A percentile compares a stretch with the other conserved stretches of the same genome.
phyloP scores from a whole-genome alignment of 306 rosid genomes.

The Ammopiptanthus mongolicus region DNA sequence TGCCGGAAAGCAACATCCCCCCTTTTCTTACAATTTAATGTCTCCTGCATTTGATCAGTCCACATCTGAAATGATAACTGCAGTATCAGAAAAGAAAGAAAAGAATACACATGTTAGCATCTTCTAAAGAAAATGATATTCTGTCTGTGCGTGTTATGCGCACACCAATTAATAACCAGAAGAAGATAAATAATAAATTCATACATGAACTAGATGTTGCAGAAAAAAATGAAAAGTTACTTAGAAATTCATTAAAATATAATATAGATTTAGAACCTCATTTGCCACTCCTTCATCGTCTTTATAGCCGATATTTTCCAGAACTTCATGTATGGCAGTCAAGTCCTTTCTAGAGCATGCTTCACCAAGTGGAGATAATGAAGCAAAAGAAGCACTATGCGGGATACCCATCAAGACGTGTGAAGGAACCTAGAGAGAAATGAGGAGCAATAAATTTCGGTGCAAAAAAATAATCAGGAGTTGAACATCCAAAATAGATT shows the following conservation, averaged over 20 bases:
- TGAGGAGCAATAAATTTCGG: neutral
- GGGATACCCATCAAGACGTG: constrained; percentile 71
- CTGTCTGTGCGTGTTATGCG: neutral
- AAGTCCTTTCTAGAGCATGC: constrained; percentile 80
- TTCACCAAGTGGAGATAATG: constrained; percentile 70
- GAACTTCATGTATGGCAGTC: constrained; percentile 75
- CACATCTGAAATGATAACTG: constrained; percentile 88
- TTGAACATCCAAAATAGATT: neutral
- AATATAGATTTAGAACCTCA: constrained; percentile 46
- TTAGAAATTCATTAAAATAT: neutral
- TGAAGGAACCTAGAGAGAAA: constrained; percentile 52
- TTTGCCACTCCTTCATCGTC: constrained; percentile 76
- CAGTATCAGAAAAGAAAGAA: constrained; percentile 9
- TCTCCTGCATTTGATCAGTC: constrained; percentile 81
- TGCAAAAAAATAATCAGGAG: neutral
- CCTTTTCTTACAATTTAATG: constrained; percentile 65
- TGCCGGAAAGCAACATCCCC: constrained; percentile 65
- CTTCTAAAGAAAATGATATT: neutral
- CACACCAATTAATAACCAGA: neutral
- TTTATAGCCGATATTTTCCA: constrained; percentile 63
- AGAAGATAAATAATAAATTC: neutral
- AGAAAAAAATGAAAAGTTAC: neutral
- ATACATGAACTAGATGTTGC: neutral
- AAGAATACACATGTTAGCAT: constrained; percentile 19
- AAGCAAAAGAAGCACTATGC: constrained; percentile 44